A percentile compares a stretch with the other conserved stretches of the same genome.
These are phyloP conservation scores for Dactylellina parvicollis DNA, from an alignment of 2,329 filamentous ascomycete species.

Conservation along the genomic window DNA sequence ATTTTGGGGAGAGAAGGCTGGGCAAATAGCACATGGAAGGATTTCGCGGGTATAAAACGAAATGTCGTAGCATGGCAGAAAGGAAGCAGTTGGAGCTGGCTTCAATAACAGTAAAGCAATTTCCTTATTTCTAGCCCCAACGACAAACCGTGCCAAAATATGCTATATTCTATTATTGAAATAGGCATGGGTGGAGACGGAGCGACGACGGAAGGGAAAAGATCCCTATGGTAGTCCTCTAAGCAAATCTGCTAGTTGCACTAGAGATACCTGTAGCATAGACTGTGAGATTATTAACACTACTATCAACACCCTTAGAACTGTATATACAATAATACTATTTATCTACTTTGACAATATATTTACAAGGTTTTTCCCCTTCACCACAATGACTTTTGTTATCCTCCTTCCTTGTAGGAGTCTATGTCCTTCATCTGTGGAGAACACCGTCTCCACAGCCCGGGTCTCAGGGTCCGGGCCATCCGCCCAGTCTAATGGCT, in stretches of 20 bases:
- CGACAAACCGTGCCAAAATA: constrained; percentile 1
- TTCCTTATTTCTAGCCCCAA: neutral
- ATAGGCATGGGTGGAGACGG: neutral
- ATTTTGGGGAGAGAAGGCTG: constrained; percentile 23
- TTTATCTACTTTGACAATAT: constrained; percentile 69
- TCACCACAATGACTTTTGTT: constrained; percentile 74
- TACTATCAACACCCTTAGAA: neutral
- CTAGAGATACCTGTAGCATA: neutral
- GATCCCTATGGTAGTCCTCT: too few species aligned
- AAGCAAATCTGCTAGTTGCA: too few species aligned
- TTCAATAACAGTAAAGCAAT: constrained; percentile 6
- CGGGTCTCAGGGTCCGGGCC: constrained; percentile 67
- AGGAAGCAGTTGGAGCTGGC: constrained; percentile 47
- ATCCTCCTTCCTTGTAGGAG: constrained; percentile 67
- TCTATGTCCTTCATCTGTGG: constrained; percentile 69
- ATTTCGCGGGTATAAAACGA: constrained; percentile 56
- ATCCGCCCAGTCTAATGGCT: constrained; percentile 63
- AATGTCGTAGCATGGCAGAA: constrained; percentile 57
- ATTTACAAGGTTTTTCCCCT: constrained; percentile 76
- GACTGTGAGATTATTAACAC: constrained; percentile 6
- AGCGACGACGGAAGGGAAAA: too few species aligned
- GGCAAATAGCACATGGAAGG: constrained; percentile 54
- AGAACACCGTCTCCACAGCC: constrained; percentile 71
- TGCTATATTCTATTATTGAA: neutral
- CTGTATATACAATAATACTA: constrained; percentile 57